Conservation (phyloP, 306 rosid species). For the Fragaria iinumae region DNA sequence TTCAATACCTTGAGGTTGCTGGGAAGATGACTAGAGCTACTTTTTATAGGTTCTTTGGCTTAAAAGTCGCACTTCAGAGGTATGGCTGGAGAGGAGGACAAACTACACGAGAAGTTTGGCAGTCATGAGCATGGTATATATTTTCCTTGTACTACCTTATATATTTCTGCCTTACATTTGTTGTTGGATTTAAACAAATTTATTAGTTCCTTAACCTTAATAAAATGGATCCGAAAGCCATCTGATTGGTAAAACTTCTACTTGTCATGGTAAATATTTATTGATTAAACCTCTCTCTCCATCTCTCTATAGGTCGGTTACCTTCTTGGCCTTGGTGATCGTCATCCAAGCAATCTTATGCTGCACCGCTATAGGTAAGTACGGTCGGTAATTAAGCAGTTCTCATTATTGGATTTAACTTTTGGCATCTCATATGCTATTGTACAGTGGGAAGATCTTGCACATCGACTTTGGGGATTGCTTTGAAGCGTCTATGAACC, state of each 20-base stretch:
- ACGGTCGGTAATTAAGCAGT: slow-evolving; percentile 17
- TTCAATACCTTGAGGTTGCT: slow-evolving; percentile 2
- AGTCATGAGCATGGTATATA: slow-evolving; percentile 94
- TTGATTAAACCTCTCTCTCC: not conserved
- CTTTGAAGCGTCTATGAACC: slow-evolving; percentile 96
- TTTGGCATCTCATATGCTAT: slow-evolving; percentile 26
- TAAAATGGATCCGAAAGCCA: not conserved
- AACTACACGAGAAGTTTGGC: slow-evolving; percentile 98
- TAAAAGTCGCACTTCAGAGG: slow-evolving; percentile 96
- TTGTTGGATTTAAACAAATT: not conserved
- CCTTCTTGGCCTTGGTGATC: slow-evolving; percentile 99
- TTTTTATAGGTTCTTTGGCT: slow-evolving; percentile 85
- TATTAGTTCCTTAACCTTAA: not conserved
- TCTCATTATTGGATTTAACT: slow-evolving; percentile 3
- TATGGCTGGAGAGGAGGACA: slow-evolving; percentile 98
- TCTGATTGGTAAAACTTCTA: not conserved
- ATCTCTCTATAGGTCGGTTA: slow-evolving; percentile 73
- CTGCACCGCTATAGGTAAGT: slow-evolving; percentile 78
- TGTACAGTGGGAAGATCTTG: slow-evolving; percentile 84
- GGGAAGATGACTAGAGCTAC: slow-evolving; percentile 25
- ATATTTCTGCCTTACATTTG: not conserved
- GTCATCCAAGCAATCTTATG: slow-evolving; percentile 99
- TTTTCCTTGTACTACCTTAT: not conserved
- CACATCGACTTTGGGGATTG: slow-evolving; percentile 99
- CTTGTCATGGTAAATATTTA: not conserved